Evolutionary conservation across 2,329 filamentous ascomycete species (phyloP), one percentile per base, ranked within the genome.

Genomic region (Dothideomycetes sp.): DNA sequence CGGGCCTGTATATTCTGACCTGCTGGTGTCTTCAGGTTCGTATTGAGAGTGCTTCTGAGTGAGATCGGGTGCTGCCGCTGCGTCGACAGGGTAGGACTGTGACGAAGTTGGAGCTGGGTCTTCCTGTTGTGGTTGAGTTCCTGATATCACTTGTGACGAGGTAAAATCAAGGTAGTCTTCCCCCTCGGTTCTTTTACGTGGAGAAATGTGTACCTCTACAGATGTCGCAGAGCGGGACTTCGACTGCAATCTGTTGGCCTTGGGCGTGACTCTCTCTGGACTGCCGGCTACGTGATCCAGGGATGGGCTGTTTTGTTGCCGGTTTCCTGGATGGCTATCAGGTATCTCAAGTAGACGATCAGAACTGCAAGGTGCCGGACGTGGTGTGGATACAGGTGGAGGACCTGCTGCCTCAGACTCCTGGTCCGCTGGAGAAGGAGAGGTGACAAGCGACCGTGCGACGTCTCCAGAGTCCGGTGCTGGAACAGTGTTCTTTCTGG

Each of bases 21-120:
- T 31, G 4, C 42, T 40, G 14, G 40, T 42, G 12, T 43, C 33
- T 18, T n/a, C 39, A 10, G 43, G 31, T 19, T 47, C 34, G 19
- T 42, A 47, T n/a, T 35, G 30, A 10, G 45, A 47, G 19, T 47
- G 40, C 30, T 41, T 44, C 29, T 44, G 42, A 2, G 42, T 38
- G 1, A 47, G 33, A 27, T 41, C 41, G 11, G 42, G 43, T 4
- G 42, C 45, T 12, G 39, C 45, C 5, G 42, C 45, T 5, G 36
- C 45, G 15, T 47, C 42, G 4, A 47, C 37, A n/a, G n/a, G n/a
- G n/a, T 8, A 42, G 10, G 8, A 8, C 2, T 10, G 31, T 16
- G 15, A 32, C 34, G 24, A 32, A 14, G n/a, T 15, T 12, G 36
- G 10, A 22, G 14, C 12, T 32, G 33, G 7, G 11, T 4, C 4